Base-by-base conservation (phyloP, 768 basidiomycete species). In the Tricholomella constricta region DNA sequence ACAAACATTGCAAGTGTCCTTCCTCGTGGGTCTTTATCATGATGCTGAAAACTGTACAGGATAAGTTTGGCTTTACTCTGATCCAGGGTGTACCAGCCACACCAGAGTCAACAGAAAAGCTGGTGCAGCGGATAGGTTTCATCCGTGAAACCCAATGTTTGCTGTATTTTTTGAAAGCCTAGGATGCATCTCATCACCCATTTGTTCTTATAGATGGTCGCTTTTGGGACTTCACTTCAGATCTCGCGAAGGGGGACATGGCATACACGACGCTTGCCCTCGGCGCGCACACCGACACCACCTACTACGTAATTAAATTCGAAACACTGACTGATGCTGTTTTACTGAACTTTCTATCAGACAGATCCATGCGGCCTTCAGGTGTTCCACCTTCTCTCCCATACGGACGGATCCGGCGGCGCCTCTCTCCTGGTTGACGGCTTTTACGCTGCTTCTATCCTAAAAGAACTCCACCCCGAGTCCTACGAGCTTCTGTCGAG, bases 151-250 rank as follows among this genome's bases (percentile, higher is more conserved):
- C 96, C 0, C 78, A 80, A 64, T 79, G 77, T 74, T 19, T 17
- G 69, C 65, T 2, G 43, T 10, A 32, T 23, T 40, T 9, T 44
- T 22, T n/a, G 19, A 26, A 37, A n/a, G n/a, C n/a, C n/a, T n/a
- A n/a, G n/a, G n/a, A n/a, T n/a, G n/a, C n/a, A n/a, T n/a, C n/a
- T n/a, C n/a, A n/a, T n/a, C n/a, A n/a, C n/a, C n/a, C n/a, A 48
- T 41, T 63, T 17, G 46, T 32, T 11, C 25, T 44, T 10, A 22
- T 31, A 94, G 93, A 98, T 62, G 96, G 95, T 29, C 86, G 84
- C 52, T 95, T 98, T 71, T 99, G 96, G 95, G 93, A 98, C 63
- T 96, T 98, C 64, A 97, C 94, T 0, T 84, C 95, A 0, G 86
- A 96, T 64, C 78, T 95, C 19, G 85, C 87, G 15, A 93, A 88